A percentile compares a stretch with the other conserved stretches of the same genome.
Conservation (phyloP, 1,284 basidiomycete genomes). For the Phylloporus sp. region DNA sequence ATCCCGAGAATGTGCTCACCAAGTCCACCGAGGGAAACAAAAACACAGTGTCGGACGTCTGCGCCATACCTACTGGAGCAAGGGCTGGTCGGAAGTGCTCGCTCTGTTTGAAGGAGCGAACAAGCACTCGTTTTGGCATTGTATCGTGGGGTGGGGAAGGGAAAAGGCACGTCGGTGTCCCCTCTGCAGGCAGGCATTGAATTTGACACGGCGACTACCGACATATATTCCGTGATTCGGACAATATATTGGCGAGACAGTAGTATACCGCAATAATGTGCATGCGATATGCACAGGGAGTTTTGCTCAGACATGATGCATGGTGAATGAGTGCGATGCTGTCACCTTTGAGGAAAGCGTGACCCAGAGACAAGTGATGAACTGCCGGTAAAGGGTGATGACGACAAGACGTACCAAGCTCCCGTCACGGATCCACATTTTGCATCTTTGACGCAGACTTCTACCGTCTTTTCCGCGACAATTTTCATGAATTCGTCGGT, state of each 20-base stretch:
- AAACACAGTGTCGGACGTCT: constrained; percentile 68
- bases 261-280: constrained; percentile 30
- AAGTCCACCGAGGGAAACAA: constrained; percentile 73
- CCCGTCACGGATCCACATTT: constrained; percentile 72
- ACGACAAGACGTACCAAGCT: constrained; percentile 63
- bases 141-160: constrained; percentile 86
- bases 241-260: constrained; percentile 12
- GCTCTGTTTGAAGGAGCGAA: constrained; percentile 85
- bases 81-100: constrained; percentile 82
- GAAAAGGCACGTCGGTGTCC: constrained; percentile 90
- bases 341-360: constrained; percentile 93
- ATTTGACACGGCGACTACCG: constrained; percentile 77
- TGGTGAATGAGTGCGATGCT: constrained; percentile 96
- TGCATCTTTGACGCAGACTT: constrained; percentile 89
- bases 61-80: constrained; percentile 56
- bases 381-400: background rate
- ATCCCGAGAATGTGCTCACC: constrained; percentile 59
- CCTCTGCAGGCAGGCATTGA: constrained; percentile 82
- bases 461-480: constrained; percentile 93
- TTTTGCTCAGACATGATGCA: constrained; percentile 45
- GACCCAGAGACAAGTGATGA: constrained; percentile 60
- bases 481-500: constrained; percentile 99
- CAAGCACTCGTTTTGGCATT: constrained; percentile 94
- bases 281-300: constrained; percentile 6
- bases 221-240: constrained; percentile 79